phyloP scores from a whole-genome alignment of 805 yeast species.

The Lipomyces oligophaga region DNA sequence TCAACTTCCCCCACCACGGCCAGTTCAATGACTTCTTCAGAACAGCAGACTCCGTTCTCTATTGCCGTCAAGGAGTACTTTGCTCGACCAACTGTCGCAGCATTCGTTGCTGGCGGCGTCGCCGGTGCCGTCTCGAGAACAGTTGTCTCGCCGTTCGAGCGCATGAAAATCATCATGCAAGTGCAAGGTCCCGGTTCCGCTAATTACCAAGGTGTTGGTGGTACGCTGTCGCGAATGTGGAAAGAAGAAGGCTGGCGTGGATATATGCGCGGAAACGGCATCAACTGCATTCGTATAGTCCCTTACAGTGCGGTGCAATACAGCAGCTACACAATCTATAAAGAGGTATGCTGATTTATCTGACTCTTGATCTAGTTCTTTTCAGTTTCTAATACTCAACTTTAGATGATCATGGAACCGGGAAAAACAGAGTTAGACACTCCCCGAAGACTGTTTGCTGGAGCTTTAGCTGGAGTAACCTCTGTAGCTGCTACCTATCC shows the following conservation, averaged over 20 bases:
- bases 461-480: constrained; percentile 74
- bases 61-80: constrained; percentile 7
- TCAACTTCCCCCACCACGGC: constrained; percentile 2
- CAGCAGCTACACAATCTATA: constrained; percentile 63
- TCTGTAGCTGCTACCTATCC: constrained; percentile 88
- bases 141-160: constrained; percentile 89
- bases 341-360: constrained; percentile 50
- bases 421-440: constrained; percentile 44
- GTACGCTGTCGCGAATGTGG: constrained; percentile 75
- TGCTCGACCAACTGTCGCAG: constrained; percentile 48
- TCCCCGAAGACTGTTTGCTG: constrained; percentile 63
- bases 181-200: constrained; percentile 62
- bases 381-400: background rate
- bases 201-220: constrained; percentile 61
- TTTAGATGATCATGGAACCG: constrained; percentile 19
- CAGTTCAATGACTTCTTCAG: background rate
- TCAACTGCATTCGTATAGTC: constrained; percentile 83
- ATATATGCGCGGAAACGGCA: constrained; percentile 81
- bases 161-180: constrained; percentile 88
- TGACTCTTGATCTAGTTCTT: constrained; percentile 13
- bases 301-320: constrained; percentile 96
- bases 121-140: constrained; percentile 96
- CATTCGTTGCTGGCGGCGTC: constrained; percentile 90
- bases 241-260: constrained; percentile 90
- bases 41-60: background rate